Percentiles rank a stretch among this genome's conserved stretches.
Evolutionary conservation across 2,329 filamentous ascomycete species (phyloP).

Genomic region (Phyllosticta paracitricarpa): DNA sequence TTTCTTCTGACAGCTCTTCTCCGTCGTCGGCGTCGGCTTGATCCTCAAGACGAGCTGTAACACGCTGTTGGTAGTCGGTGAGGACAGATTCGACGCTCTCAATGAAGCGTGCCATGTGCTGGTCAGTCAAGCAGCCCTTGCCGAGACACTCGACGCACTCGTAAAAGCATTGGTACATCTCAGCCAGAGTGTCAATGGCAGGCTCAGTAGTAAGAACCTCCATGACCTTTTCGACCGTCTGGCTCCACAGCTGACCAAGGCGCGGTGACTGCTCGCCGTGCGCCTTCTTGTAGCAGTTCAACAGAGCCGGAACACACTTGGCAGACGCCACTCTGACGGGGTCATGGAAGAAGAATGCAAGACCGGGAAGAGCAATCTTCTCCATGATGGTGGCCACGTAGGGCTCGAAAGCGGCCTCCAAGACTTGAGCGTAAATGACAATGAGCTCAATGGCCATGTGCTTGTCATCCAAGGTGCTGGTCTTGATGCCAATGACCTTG

Average conservation of each 20-base stretch:
- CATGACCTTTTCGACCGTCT: constrained; percentile 79
- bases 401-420: constrained; percentile 85
- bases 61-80: constrained; percentile 85
- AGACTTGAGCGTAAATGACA: constrained; percentile 90
- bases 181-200: constrained; percentile 87
- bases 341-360: constrained; percentile 99
- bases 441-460: constrained; percentile 99
- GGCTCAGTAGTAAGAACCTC: constrained; percentile 91
- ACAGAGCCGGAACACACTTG: constrained; percentile 83
- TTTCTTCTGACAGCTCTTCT: constrained; percentile 81
- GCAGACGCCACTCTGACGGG: constrained; percentile 91
- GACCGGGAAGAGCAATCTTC: constrained; percentile 84
- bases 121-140: constrained; percentile 64
- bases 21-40: constrained; percentile 75
- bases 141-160: constrained; percentile 93
- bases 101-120: constrained; percentile 82
- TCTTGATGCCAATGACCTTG: constrained; percentile 97
- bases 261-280: constrained; percentile 73
- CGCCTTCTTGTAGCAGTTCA: constrained; percentile 88
- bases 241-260: constrained; percentile 72
- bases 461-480: constrained; percentile 93
- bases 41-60: constrained; percentile 74
- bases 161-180: constrained; percentile 99
- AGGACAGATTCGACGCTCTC: constrained; percentile 75
- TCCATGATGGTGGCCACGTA: constrained; percentile 93